Conservation (phyloP, 2,329 filamentous ascomycete species). For the Cladosporium oxysporum region DNA sequence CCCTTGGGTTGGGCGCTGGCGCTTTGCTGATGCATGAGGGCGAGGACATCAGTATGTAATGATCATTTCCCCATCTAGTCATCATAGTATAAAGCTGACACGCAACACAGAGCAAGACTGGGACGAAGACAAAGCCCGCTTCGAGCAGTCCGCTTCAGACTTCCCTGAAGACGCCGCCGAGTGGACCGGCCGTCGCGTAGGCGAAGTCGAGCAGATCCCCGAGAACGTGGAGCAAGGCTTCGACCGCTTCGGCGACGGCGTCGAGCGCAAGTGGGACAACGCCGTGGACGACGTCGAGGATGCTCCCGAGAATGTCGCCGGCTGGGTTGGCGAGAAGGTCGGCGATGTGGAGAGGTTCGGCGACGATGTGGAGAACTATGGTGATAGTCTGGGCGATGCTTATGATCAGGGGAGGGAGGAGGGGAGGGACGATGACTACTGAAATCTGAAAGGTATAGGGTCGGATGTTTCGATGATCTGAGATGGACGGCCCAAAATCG, state of each 20-base stretch:
- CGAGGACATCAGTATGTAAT: conserved; percentile 42
- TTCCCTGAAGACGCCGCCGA: conserved; percentile 47
- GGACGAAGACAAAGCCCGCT: conserved; percentile 22
- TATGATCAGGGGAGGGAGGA: conserved; percentile 46
- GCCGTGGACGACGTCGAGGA: conserved; percentile 39
- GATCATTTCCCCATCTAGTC: not conserved
- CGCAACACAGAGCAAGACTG: conserved; percentile 20
- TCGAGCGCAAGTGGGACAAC: conserved; percentile 37
- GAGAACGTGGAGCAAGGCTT: conserved; percentile 36
- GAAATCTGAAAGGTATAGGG: not conserved
- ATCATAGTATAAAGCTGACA: not conserved
- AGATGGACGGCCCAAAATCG: not conserved
- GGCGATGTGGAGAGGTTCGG: conserved; percentile 48
- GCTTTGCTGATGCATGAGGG: conserved; percentile 50
- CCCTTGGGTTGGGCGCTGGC: conserved; percentile 46
- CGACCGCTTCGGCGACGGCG: conserved; percentile 37
- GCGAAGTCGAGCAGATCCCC: conserved; percentile 44
- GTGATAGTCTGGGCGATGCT: conserved; percentile 44
- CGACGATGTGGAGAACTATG: conserved; percentile 42
- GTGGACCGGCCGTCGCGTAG: conserved; percentile 28
- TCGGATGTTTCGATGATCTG: not conserved
- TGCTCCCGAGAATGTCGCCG: conserved; percentile 39
- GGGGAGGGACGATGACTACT: conserved; percentile 28
- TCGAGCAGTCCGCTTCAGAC: conserved; percentile 40
- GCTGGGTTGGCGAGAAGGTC: conserved; percentile 44